phyloP scores from a whole-genome alignment of 202 grass and related monocot genomes.

The Cymbopogon flexuosus region DNA sequence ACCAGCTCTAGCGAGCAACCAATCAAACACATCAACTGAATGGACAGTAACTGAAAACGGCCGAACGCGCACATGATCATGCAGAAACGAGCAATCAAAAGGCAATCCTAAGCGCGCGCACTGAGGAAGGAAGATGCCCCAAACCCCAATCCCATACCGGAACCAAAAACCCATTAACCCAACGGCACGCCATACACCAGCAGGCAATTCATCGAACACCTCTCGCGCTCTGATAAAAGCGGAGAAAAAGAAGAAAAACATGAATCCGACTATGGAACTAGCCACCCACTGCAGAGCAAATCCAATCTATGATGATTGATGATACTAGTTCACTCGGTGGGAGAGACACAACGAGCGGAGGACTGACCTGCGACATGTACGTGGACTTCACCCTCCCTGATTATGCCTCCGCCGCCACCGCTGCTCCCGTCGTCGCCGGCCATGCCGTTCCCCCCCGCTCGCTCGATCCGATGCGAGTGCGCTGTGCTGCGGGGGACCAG shows the following conservation, averaged over 20 bases:
- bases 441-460: constrained; percentile 25
- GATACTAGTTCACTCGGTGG: no score
- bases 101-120: not conserved
- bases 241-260: not conserved
- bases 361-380: constrained; percentile 45
- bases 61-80: not conserved
- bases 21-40: not conserved
- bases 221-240: not conserved
- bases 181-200: not conserved
- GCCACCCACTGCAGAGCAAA: not conserved
- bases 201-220: constrained; percentile 38
- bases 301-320: not conserved
- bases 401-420: not conserved
- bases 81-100: not conserved
- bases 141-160: not conserved
- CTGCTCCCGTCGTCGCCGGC: constrained; percentile 3
- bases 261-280: no score
- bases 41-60: not conserved
- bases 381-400: constrained; percentile 28
- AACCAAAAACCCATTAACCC: not conserved
- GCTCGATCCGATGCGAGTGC: constrained; percentile 26
- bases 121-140: not conserved
- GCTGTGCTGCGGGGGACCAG: not conserved
- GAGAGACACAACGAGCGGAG: not conserved
- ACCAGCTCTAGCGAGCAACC: not conserved